phyloP scores from a whole-genome alignment of 768 basidiomycete species.

The Lactarius akahatsu region DNA sequence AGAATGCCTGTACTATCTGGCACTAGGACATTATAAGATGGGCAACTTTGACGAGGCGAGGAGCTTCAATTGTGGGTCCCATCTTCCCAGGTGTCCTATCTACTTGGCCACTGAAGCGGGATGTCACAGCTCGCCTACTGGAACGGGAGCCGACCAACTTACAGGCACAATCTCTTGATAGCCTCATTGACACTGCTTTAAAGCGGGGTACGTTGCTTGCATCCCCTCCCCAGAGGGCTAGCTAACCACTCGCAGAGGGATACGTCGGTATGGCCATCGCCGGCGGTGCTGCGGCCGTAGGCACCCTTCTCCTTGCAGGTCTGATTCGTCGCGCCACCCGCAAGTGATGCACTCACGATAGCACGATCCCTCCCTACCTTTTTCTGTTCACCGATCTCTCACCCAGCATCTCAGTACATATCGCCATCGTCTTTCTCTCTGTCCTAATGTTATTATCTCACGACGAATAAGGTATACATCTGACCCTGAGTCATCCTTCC shows the following conservation, averaged over 20 bases:
- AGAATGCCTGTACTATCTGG: constrained; percentile 96
- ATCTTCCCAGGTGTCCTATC: background rate
- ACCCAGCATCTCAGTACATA: constrained; percentile 15
- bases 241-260: constrained; percentile 62
- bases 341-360: constrained; percentile 35
- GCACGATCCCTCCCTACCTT: background rate
- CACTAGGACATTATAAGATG: constrained; percentile 96
- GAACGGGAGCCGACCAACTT: constrained; percentile 92
- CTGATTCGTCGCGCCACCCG: constrained; percentile 80
- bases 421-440: constrained; percentile 12
- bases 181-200: constrained; percentile 85
- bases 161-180: constrained; percentile 82
- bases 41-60: constrained; percentile 90
- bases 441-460: constrained; percentile 14
- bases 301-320: constrained; percentile 69
- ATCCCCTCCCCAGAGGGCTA: constrained; percentile 3
- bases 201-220: constrained; percentile 60
- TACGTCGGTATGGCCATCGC: constrained; percentile 97
- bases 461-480: constrained; percentile 9
- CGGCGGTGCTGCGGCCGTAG: constrained; percentile 85
- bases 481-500: background rate
- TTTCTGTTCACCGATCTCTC: background rate
- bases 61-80: constrained; percentile 83
- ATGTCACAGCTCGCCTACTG: constrained; percentile 66
- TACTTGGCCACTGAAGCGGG: constrained; percentile 5